Evolutionary conservation across 306 rosid species (phyloP).

Genomic region (Malus fusca): DNA sequence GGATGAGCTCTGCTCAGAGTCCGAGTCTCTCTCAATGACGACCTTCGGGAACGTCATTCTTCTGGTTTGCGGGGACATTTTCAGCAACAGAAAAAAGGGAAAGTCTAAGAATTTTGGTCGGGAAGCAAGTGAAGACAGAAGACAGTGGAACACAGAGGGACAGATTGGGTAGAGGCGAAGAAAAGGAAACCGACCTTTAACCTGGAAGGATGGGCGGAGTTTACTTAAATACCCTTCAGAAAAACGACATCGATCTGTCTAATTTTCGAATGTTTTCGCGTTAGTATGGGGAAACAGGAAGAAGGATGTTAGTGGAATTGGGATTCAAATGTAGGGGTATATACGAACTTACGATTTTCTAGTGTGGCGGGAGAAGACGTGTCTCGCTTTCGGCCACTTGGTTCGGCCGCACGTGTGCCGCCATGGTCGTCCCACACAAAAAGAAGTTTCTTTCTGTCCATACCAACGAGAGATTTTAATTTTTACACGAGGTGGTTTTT

Average conservation of each 20-base stretch:
- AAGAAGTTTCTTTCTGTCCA: too few species aligned
- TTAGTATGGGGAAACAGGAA: too few species aligned
- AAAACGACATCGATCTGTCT: neutral
- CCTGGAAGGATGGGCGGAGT: neutral
- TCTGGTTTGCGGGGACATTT: conserved; percentile 66
- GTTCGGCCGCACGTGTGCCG: neutral
- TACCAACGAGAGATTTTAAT: too few species aligned
- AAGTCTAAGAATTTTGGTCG: neutral
- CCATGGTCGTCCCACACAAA: neutral
- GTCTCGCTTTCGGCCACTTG: conserved; percentile 26
- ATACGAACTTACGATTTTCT: neutral
- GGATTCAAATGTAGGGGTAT: neutral
- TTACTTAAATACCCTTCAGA: neutral
- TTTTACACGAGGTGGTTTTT: too few species aligned
- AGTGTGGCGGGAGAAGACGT: conserved; percentile 48
- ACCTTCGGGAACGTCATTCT: conserved; percentile 58
- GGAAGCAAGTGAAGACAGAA: neutral
- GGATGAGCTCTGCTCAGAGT: conserved; percentile 71
- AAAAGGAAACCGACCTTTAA: neutral
- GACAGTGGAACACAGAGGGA: neutral
- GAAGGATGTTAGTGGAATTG: neutral
- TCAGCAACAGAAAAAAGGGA: neutral
- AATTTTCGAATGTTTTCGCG: neutral
- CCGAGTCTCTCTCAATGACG: conserved; percentile 56
- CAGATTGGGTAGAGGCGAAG: neutral